These are phyloP conservation scores for Rubus idaeus DNA, from an alignment of 306 rosid species.

Conservation along the genomic window DNA sequence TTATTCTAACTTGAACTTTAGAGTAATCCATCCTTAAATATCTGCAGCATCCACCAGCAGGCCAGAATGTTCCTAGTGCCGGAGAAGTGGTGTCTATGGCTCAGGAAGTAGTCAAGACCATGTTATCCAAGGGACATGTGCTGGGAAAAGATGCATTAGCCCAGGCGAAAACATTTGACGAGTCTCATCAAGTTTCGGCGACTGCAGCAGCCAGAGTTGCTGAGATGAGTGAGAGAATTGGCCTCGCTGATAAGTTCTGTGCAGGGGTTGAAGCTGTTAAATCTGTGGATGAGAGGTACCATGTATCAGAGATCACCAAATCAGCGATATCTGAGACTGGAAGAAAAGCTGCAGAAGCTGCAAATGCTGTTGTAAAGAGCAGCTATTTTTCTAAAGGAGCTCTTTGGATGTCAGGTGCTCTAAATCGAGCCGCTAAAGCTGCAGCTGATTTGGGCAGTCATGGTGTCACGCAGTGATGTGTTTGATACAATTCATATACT, in stretches of 20 bases:
- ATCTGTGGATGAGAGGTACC: slow-evolving; percentile 66
- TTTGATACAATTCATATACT: slow-evolving; percentile 3
- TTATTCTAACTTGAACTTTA: neutral
- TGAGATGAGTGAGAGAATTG: slow-evolving; percentile 69
- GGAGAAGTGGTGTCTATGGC: slow-evolving; percentile 75
- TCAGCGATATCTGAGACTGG: slow-evolving; percentile 73
- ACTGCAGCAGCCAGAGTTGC: slow-evolving; percentile 70
- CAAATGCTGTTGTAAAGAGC: slow-evolving; percentile 55
- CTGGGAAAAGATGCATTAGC: slow-evolving; percentile 75
- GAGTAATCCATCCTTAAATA: neutral
- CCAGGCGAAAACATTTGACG: slow-evolving; percentile 71
- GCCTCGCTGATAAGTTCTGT: slow-evolving; percentile 61
- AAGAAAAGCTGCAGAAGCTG: slow-evolving; percentile 73
- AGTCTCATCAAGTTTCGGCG: slow-evolving; percentile 71
- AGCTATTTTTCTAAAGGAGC: slow-evolving; percentile 87
- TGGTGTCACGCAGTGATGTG: slow-evolving; percentile 38
- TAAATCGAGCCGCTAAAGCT: slow-evolving; percentile 53
- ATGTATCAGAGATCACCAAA: slow-evolving; percentile 62
- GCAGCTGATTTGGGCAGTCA: slow-evolving; percentile 75
- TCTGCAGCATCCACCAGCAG: slow-evolving; percentile 41
- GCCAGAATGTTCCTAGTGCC: slow-evolving; percentile 58
- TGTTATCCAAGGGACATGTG: slow-evolving; percentile 78
- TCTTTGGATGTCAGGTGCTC: slow-evolving; percentile 76
- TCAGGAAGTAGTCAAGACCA: slow-evolving; percentile 78
- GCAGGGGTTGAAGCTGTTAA: slow-evolving; percentile 60